A percentile compares a stretch with the other conserved stretches of the same genome.
Evolutionary conservation across 2,329 filamentous ascomycete species (phyloP).

Genomic region (Epichloe glyceriae): DNA sequence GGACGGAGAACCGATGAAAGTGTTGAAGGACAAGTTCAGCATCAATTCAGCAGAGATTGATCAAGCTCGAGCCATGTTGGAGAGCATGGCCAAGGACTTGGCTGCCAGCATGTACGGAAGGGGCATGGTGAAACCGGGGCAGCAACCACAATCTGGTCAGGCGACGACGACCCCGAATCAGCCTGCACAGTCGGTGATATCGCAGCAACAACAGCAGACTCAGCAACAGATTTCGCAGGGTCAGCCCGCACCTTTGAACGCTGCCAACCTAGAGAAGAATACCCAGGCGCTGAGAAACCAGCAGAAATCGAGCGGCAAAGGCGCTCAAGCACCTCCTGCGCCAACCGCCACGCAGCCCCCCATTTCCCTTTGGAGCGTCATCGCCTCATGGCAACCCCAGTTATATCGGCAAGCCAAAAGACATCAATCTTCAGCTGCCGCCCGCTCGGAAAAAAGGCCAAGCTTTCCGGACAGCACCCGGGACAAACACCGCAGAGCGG

Average conservation of each 20-base stretch:
- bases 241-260: constrained; percentile 25
- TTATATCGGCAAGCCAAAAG: constrained; percentile 37
- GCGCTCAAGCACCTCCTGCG: constrained; percentile 38
- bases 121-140: constrained; percentile 14
- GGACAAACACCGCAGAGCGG: constrained; percentile 24
- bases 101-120: constrained; percentile 18
- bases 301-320: constrained; percentile 27
- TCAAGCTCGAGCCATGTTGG: constrained; percentile 31
- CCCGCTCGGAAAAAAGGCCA: constrained; percentile 45
- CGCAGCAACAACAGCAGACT: constrained; percentile 13
- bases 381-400: constrained; percentile 48
- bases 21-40: constrained; percentile 36
- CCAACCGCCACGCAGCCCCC: constrained; percentile 45
- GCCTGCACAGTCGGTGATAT: constrained; percentile 3
- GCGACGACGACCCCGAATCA: constrained; percentile 15
- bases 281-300: constrained; percentile 31
- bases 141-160: constrained; percentile 13
- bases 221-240: constrained; percentile 12
- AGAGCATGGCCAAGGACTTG: constrained; percentile 38
- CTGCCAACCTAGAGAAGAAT: constrained; percentile 39
- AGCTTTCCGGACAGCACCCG: constrained; percentile 28
- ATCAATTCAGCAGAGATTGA: constrained; percentile 40
- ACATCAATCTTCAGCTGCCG: constrained; percentile 45
- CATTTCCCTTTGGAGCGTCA: constrained; percentile 40
- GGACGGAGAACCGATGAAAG: constrained; percentile 33